phyloP scores from a whole-genome alignment of 2,329 filamentous ascomycete genomes.

The Balansia obtecta region DNA sequence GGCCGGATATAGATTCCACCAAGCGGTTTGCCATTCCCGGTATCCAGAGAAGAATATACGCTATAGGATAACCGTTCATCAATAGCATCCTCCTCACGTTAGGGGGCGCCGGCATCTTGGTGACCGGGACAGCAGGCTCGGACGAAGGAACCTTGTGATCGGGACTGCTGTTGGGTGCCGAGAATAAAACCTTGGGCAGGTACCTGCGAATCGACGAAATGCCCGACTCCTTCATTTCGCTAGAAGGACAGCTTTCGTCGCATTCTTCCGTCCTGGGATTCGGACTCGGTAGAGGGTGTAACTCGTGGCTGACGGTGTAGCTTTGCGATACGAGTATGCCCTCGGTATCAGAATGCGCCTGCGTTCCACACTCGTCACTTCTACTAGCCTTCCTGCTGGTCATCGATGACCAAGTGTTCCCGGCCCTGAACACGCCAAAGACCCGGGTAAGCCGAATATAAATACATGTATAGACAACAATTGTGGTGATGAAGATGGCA shows the following conservation, averaged over 20 bases:
- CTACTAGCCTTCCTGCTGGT: not conserved
- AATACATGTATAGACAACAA: slow-evolving; percentile 27
- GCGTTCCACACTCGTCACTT: not conserved
- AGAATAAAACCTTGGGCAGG: not conserved
- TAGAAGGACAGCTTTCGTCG: not conserved
- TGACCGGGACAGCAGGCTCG: not conserved
- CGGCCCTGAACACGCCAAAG: slow-evolving; percentile 5
- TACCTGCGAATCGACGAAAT: not conserved
- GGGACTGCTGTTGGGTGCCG: not conserved
- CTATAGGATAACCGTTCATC: slow-evolving; percentile 25
- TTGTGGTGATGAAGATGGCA: slow-evolving; percentile 24
- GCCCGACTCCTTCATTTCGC: too few species aligned
- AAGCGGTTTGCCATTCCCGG: slow-evolving; percentile 24
- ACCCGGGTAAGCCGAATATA: slow-evolving; percentile 13
- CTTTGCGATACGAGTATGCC: slow-evolving; percentile 4
- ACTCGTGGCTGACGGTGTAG: slow-evolving; percentile 3
- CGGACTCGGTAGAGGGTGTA: not conserved
- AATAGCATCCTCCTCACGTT: slow-evolving; percentile 20
- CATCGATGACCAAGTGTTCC: not conserved
- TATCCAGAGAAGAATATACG: slow-evolving; percentile 26
- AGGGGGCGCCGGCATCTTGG: slow-evolving; percentile 7
- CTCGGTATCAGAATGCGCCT: slow-evolving; percentile 1
- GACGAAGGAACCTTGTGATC: too few species aligned
- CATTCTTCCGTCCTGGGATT: not conserved
- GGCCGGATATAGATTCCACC: slow-evolving; percentile 14